Conservation (phyloP, 306 rosid species). For the Ormosia emarginata region DNA sequence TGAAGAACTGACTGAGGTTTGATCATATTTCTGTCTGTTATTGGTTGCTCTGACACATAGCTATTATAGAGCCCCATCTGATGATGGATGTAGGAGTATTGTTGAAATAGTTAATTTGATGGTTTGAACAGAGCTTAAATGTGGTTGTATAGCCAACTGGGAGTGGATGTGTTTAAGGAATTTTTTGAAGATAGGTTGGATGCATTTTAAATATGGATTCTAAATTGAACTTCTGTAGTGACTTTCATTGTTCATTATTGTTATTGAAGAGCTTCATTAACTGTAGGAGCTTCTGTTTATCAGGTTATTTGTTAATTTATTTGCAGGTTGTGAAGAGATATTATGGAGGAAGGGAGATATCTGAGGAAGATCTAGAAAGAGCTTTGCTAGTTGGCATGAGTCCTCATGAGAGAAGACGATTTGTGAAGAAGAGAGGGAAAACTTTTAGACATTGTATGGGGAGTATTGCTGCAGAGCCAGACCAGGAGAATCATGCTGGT, state of each 20-base stretch:
- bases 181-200: background rate
- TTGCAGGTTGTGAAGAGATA: conserved; percentile 72
- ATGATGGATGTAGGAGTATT: background rate
- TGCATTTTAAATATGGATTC: conserved; percentile 6
- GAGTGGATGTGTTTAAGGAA: background rate
- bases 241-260: background rate
- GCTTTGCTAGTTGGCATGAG: conserved; percentile 88
- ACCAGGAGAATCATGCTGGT: conserved; percentile 34
- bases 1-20: conserved; percentile 77
- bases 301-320: background rate
- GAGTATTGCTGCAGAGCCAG: conserved; percentile 27
- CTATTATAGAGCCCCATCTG: background rate
- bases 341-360: conserved; percentile 85
- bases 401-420: conserved; percentile 78
- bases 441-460: conserved; percentile 43
- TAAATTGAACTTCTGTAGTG: background rate
- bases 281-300: background rate
- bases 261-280: conserved; percentile 7
- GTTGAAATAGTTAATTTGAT: background rate
- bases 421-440: conserved; percentile 64
- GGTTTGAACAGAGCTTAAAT: background rate
- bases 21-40: conserved; percentile 6
- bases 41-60: background rate
- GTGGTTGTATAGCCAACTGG: background rate
- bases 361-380: conserved; percentile 75